Percentiles rank a stretch among this genome's conserved stretches.
Conservation (phyloP, 2,329 filamentous ascomycete genomes). For the Aspergillus eucalypticola region DNA sequence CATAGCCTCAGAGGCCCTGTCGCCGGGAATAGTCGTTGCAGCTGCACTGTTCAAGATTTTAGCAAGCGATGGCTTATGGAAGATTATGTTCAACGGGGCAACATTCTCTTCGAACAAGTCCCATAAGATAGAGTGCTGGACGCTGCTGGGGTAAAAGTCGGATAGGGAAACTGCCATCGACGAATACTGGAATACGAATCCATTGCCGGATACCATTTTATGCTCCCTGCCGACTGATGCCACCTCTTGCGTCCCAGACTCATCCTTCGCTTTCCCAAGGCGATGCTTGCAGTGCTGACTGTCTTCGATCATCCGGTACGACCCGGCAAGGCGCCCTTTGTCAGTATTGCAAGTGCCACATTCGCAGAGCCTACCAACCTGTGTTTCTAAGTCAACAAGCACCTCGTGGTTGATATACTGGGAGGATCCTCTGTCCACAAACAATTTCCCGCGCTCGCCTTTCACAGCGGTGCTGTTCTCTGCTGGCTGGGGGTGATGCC, state of each 20-base stretch:
- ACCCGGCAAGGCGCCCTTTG: too few species aligned
- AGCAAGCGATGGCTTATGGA: slow-evolving; percentile 14
- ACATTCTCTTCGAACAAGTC: slow-evolving; percentile 24
- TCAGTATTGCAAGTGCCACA: too few species aligned
- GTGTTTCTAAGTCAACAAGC: background rate
- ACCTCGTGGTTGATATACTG: background rate
- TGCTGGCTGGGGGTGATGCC: background rate
- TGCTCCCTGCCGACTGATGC: too few species aligned
- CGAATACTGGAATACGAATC: background rate
- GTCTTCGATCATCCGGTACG: too few species aligned
- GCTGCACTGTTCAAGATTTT: background rate
- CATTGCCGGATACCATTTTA: background rate
- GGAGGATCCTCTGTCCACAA: background rate
- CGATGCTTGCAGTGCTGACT: too few species aligned
- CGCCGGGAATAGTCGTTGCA: background rate
- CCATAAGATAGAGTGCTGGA: slow-evolving; percentile 13
- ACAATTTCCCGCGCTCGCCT: background rate
- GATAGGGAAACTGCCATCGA: background rate
- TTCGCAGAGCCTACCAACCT: too few species aligned
- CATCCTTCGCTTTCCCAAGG: too few species aligned
- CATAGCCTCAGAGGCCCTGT: slow-evolving; percentile 16
- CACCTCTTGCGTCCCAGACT: too few species aligned
- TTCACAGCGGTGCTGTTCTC: background rate
- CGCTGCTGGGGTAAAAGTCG: background rate
- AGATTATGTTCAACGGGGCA: slow-evolving; percentile 21